These are phyloP conservation scores for Scorias spongiosa DNA, from an alignment of 2,329 filamentous ascomycete species.

Conservation along the genomic window DNA sequence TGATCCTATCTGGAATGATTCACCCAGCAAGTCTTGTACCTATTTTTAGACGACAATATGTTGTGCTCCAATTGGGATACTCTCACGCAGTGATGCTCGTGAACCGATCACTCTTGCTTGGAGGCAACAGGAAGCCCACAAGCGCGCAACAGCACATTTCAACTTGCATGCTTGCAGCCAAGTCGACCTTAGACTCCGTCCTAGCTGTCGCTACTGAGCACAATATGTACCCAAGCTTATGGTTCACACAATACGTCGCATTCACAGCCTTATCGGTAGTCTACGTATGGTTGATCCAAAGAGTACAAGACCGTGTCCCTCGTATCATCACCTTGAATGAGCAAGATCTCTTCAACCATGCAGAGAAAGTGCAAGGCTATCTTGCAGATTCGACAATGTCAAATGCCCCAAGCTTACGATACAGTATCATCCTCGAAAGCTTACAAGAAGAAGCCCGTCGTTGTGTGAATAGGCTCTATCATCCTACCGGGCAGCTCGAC, in stretches of 20 bases:
- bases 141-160: constrained; percentile 24
- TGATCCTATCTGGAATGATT: constrained; percentile 29
- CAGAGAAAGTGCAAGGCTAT: constrained; percentile 33
- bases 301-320: constrained; percentile 1
- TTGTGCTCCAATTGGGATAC: constrained; percentile 38
- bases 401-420: constrained; percentile 33
- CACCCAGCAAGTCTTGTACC: constrained; percentile 31
- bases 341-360: constrained; percentile 24
- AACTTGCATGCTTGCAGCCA: constrained; percentile 34
- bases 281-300: constrained; percentile 40
- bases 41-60: constrained; percentile 38
- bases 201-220: constrained; percentile 25
- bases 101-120: constrained; percentile 39
- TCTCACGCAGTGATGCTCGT: constrained; percentile 42
- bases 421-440: constrained; percentile 39
- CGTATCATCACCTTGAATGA: constrained; percentile 3
- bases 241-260: constrained; percentile 39
- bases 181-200: constrained; percentile 30
- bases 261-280: constrained; percentile 40
- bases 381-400: constrained; percentile 25
- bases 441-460: constrained; percentile 28
- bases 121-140: constrained; percentile 5
- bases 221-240: constrained; percentile 33
- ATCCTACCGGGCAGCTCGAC: constrained; percentile 1
- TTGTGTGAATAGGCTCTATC: constrained; percentile 7